phyloP scores from a whole-genome alignment of 1,284 basidiomycete genomes.

The Puccinia coronata region DNA sequence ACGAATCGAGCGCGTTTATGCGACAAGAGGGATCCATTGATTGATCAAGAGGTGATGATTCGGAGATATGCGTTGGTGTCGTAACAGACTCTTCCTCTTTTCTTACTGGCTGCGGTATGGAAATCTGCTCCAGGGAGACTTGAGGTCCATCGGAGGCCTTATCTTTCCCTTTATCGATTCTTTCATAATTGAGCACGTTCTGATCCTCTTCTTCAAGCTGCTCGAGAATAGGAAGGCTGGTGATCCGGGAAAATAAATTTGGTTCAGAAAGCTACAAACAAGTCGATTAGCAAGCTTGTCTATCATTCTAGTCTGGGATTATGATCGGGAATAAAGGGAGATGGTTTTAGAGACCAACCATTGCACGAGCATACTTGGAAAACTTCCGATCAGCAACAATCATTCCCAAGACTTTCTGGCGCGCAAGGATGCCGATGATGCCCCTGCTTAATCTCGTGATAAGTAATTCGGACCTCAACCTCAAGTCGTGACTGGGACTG shows the following conservation, averaged over 20 bases:
- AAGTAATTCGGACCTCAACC: constrained; percentile 9
- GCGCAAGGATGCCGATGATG: constrained; percentile 32
- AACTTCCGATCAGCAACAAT: constrained; percentile 26
- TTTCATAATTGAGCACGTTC: background rate
- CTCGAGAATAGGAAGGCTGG: constrained; percentile 8
- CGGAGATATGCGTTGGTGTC: background rate
- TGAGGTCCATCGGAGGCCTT: background rate
- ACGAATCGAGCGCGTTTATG: constrained; percentile 19
- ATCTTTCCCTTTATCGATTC: constrained; percentile 13
- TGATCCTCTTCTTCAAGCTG: constrained; percentile 26
- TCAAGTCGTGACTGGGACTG: background rate
- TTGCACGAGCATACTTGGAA: constrained; percentile 27
- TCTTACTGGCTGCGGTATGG: background rate
- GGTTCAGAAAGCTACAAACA: constrained; percentile 22
- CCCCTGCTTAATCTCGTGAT: constrained; percentile 6
- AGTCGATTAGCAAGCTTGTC: background rate
- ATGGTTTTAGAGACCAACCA: constrained; percentile 21
- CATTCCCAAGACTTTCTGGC: constrained; percentile 26
- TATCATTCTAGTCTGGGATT: background rate
- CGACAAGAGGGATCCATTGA: constrained; percentile 2
- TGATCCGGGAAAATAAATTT: constrained; percentile 16
- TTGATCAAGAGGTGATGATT: constrained; percentile 8
- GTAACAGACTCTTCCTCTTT: background rate
- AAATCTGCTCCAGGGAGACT: background rate
- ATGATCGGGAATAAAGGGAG: background rate